Evolutionary conservation across 2,329 filamentous ascomycete species (phyloP).

Genomic region (Fusarium scirpi): DNA sequence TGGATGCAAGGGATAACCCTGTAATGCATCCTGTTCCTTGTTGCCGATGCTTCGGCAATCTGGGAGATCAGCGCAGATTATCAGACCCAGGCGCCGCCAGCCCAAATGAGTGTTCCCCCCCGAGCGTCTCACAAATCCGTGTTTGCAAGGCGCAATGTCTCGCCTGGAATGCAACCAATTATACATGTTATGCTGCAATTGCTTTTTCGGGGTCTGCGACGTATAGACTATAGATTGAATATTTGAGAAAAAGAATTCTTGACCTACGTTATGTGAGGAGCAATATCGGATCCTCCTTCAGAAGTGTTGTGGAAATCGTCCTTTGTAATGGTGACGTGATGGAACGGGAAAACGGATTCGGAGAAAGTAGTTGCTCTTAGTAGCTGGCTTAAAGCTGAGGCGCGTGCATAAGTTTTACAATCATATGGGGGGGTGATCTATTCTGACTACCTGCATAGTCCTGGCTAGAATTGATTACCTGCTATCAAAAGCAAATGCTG

Average conservation of each 20-base stretch:
- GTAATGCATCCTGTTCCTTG: slow-evolving; percentile 19
- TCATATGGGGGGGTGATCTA: background rate
- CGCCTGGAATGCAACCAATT: slow-evolving; percentile 28
- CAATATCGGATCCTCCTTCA: background rate
- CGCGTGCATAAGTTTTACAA: background rate
- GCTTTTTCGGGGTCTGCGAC: slow-evolving; percentile 9
- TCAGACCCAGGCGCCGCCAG: background rate
- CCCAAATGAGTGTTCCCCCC: slow-evolving; percentile 1
- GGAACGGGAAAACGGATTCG: background rate
- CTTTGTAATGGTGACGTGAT: background rate
- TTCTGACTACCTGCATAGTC: background rate
- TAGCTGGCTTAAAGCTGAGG: background rate
- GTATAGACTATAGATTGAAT: background rate
- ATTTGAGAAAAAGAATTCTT: background rate
- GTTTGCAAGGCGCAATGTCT: slow-evolving; percentile 26
- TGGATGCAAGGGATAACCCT: background rate
- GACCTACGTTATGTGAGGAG: background rate
- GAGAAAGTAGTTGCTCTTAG: background rate
- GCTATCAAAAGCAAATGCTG: background rate
- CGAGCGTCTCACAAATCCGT: slow-evolving; percentile 1
- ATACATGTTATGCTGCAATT: slow-evolving; percentile 1
- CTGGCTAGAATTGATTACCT: background rate
- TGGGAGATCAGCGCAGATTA: slow-evolving; percentile 4
- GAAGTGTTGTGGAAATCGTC: background rate
- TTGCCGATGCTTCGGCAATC: slow-evolving; percentile 21